Base-by-base conservation (phyloP, 148 eudicot genomes). In the Rhododendron ferrugineum region DNA sequence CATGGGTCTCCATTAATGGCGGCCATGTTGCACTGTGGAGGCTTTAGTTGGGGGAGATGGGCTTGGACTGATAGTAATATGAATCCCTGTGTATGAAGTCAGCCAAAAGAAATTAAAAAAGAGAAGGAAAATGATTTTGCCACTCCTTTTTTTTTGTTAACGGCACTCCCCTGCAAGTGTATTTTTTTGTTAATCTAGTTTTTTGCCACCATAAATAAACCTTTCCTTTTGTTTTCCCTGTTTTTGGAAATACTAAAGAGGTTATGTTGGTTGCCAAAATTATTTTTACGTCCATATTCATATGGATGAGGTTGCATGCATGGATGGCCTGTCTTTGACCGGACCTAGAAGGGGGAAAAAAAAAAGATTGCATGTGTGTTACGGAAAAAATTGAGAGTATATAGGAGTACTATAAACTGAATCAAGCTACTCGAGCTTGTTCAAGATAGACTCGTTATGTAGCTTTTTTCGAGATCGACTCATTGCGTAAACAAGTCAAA, bases 31-130 rank as follows among this genome's bases (percentile, higher is more conserved):
- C 99, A 95, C 28, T 88, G 87, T 26, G 94, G 94, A 42, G 99
- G 99, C 85, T 95, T 97, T 56, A 97, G 91, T 60, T 94, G 98
- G 28, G 98, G 98, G 1, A 97, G 79, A 84, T 97, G 99, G 47
- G 99, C 99, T 93, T 97, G 99, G 1, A 97, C 95, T 74, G 98
- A 93, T 23, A 97, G 89, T 84, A 97, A 37, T 85, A 95, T 92
- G 88, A 97, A 97, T 23, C 99, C 99, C 99, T 96, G 11, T 46
- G 11, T 46, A 88, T 32, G 75, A 68, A 82, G 52, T 76, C 32
- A 36, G 14, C 26, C 82, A 20, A 73, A 16, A 50, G 26, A 28
- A 20, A 2, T 46, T 46, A 11, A 23, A 11, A 49, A 66, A 15
- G 18, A n/a, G n/a, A n/a, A n/a, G n/a, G n/a, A n/a, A n/a, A n/a